Base-by-base conservation (phyloP, 371 early-diverging fungal species). In the Funneliformis caledonium region DNA sequence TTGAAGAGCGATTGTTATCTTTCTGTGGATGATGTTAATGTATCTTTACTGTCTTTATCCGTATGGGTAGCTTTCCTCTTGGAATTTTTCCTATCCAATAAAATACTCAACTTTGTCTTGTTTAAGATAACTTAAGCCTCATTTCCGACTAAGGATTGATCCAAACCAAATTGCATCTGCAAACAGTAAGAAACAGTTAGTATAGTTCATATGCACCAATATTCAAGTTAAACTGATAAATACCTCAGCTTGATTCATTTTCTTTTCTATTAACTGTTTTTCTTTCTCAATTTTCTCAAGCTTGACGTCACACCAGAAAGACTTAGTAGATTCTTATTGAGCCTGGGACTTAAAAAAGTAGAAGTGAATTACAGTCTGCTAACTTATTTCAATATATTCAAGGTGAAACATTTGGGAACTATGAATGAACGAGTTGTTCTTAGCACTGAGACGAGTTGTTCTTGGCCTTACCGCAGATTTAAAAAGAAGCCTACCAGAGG, bases 401-500 rank as follows among this genome's bases (percentile, higher is more conserved):
- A 76, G 37, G 61, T 64, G 64, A 22, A 43, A 62, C 77, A 76
- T 76, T 45, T 45, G 77, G 62, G 50, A 37, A 48, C 56, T 76
- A 31, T 8, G 50, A 77, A 77, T 65, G 78, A 77, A 77, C 59
- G 78, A 65, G 67, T 77, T 6, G 48, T 26, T 77, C 78, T 77
- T 77, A 31, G 67, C 14, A 31, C 65, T 77, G 11, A 77, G 48
- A 65, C 67, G 78, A 45, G 67, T 65, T 77, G 50, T 6, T 50
- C 31, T 37, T 77, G 67, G 67, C 67, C 67, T 77, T 77, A 67
- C 67, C 67, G 10, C 78, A 77, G 11, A 67, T 7, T 77, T 77
- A 65, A 31, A 11, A 56, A 2, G 67, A 10, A 65, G 59, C 59
- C 48, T 67, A 77, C 78, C 37, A 48, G 67, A 56, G 56, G 3